Base-by-base conservation (phyloP, 176 grass and related monocot species). In the Panicum miliaceum region DNA sequence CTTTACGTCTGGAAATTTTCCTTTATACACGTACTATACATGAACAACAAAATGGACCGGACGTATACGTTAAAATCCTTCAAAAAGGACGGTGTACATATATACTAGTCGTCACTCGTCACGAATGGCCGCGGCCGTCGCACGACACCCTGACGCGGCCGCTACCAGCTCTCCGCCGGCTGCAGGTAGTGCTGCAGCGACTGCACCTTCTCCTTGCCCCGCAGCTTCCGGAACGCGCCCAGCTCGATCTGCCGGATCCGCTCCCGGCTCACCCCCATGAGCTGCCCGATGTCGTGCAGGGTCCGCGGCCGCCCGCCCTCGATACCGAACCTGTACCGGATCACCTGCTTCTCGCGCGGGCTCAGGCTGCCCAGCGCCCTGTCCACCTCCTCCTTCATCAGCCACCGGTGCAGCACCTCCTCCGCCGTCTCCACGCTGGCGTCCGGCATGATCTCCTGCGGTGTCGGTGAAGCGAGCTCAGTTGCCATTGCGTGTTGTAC, bases 211-310 rank as follows among this genome's bases (percentile, higher is more conserved):
- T 93, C 93, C 87, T 89, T 94, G 81, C 45, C 81, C 85, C 89
- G 92, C 9, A 99, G 76, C 84, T 99, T 99, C 87, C 91, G 90
- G 74, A 99, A 89, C n/a, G 96, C 89, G 62, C 62, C 83, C 66
- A 86, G 73, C 81, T 99, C 93, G 9, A 99, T 94, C 59, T 96
- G 96, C 77, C 93, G 80, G 78, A 96, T 89, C 85, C 93, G 91
- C 86, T 99, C 96, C 81, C 96, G 85, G 77, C 93, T 99, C 78
- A 96, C 88, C 57, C 89, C 82, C 79, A 96, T 78, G 42, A 89
- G 47, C 73, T 88, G 80, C 51, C 96, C 96, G 32, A 96, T 94
- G 76, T 94, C 88, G 54, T 94, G 83, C 84, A 99, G 86, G 1
- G 96, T 99, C 76, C 85, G 85, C 62, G 77, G 71, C 90, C 88